Percentiles rank a stretch among this genome's conserved stretches.
These are phyloP conservation scores for Leishmania gerbilli DNA, from an alignment of 208 protist genomes.

Conservation along the genomic window DNA sequence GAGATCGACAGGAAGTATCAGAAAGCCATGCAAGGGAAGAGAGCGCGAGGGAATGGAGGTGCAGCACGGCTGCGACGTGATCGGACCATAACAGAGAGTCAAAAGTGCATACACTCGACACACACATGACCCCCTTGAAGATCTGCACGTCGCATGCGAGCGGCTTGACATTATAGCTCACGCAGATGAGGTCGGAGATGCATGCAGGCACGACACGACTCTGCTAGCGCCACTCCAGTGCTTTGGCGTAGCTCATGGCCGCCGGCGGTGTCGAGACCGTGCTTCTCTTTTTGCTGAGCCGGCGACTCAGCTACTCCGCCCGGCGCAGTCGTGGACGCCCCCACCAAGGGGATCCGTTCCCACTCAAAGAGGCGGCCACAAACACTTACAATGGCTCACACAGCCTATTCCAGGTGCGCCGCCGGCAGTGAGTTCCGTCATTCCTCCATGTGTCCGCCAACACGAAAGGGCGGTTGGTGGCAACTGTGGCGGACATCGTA, in stretches of 20 bases:
- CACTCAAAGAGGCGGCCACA: background rate
- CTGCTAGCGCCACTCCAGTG: slow-evolving; percentile 23
- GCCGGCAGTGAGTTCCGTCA: slow-evolving; percentile 4
- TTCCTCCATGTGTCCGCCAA: background rate
- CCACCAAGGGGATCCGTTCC: background rate
- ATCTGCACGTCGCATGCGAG: slow-evolving; percentile 39
- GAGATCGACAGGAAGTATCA: slow-evolving; percentile 41
- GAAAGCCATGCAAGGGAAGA: background rate
- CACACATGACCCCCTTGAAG: slow-evolving; percentile 28
- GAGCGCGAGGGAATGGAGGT: slow-evolving; percentile 20
- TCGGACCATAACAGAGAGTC: slow-evolving; percentile 46
- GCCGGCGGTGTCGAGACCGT: slow-evolving; percentile 42
- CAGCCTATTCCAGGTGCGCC: slow-evolving; percentile 24
- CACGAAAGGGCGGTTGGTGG: background rate
- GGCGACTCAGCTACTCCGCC: background rate
- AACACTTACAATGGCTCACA: slow-evolving; percentile 1
- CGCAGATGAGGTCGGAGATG: slow-evolving; percentile 43
- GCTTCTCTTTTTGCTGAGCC: background rate
- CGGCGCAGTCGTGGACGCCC: background rate
- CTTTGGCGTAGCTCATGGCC: slow-evolving; percentile 46
- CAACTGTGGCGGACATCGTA: background rate
- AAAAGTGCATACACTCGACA: slow-evolving; percentile 37
- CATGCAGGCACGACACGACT: slow-evolving; percentile 7
- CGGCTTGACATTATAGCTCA: slow-evolving; percentile 51
- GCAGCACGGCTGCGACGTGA: slow-evolving; percentile 59